Evolutionary conservation across 139 green algal genomes (phyloP), one percentile per base, ranked within the genome.

Genomic region (Chlamydomonas schloesseri): DNA sequence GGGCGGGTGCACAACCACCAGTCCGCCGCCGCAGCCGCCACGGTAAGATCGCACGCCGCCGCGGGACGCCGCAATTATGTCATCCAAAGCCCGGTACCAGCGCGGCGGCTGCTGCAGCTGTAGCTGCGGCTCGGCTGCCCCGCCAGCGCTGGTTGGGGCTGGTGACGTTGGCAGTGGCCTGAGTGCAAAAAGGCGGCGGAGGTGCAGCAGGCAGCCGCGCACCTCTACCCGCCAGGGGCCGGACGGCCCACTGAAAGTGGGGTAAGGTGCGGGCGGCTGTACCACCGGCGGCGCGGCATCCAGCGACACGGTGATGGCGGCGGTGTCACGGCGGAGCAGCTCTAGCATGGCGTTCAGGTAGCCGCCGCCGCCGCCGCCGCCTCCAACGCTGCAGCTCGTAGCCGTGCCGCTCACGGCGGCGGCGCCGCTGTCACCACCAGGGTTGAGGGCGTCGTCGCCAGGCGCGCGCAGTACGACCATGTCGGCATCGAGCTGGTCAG

Each of bases 141-240:
- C 68, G 17, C 10, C 68, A 14, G 20, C 34, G 70, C 21, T n/a
- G 50, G 31, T 8, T 29, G 80, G 33, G 28, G 28, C 18, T 1
- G 67, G 34, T 0, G 58, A 26, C 26, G 14, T 15, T 3, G 47
- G 82, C 65, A 84, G 62, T 33, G 73, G 84, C 50, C 72, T 53
- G 20, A 79, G 8, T 0, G 0, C 31, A 50, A 73, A 1, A 28
- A 88, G 73, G 62, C 74, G 72, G 6, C n/a, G 36, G 55, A 71
- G 72, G 74, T 83, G 73, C 53, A 88, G 37, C 50, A 88, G 28
- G 73, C 84, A 88, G 36, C 47, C 84, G n/a, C 84, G 60, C 8
- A 88, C 84, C 70, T 88, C 84, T 31, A 60, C 74, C 1, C 84
- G 64, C 84, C 84, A 88, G 20, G 84, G 74, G 10, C 75, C 75